Evolutionary conservation across 352 stramenopile genomes (phyloP).

Genomic region (Globisporangium takayamanum): DNA sequence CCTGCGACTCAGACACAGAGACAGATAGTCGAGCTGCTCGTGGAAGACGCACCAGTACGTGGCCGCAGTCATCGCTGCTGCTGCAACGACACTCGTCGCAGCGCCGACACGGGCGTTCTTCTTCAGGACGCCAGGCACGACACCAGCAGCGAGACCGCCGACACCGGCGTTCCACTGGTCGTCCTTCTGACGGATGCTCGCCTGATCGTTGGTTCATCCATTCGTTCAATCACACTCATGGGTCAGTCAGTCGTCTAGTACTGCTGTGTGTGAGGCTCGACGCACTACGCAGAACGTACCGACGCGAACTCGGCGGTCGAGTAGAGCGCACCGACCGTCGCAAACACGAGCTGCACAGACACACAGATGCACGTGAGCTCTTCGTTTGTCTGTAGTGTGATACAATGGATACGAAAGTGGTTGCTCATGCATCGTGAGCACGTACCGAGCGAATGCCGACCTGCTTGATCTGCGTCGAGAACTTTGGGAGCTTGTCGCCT

Average conservation of each 20-base stretch:
- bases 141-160: constrained; percentile 52
- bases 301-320: constrained; percentile 59
- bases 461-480: constrained; percentile 72
- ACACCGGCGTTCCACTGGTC: constrained; percentile 64
- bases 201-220: constrained; percentile 11
- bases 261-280: not conserved
- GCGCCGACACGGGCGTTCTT: constrained; percentile 64
- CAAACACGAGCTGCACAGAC: constrained; percentile 57
- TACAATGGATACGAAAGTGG: not conserved
- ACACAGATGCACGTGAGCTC: not conserved
- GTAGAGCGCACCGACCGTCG: constrained; percentile 52
- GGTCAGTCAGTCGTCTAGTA: not conserved
- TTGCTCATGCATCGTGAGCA: not conserved
- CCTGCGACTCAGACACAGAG: not conserved
- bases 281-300: constrained; percentile 10
- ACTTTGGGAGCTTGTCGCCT: constrained; percentile 80
- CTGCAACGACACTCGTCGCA: constrained; percentile 39
- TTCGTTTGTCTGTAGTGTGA: not conserved
- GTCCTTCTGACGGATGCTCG: constrained; percentile 63
- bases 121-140: constrained; percentile 67
- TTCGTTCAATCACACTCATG: not conserved
- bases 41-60: constrained; percentile 56
- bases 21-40: not conserved
- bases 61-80: constrained; percentile 36
- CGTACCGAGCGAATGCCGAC: constrained; percentile 67